Base-by-base conservation (phyloP, 1,284 basidiomycete genomes). In the Malassezia furfur region DNA sequence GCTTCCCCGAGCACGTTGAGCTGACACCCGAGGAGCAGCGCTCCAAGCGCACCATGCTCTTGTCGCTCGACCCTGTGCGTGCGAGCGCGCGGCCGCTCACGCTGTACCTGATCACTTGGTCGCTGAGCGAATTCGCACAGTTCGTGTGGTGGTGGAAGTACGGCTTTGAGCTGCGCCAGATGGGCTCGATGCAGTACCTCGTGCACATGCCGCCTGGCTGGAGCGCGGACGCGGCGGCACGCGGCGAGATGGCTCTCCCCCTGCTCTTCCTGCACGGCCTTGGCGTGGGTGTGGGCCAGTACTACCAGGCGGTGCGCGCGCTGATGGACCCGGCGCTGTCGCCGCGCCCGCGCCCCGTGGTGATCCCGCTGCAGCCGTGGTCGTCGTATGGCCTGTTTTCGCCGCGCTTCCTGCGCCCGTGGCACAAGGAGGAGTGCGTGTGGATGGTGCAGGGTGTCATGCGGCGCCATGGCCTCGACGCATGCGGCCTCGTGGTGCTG, bases 11-110 rank as follows among this genome's bases (percentile, higher is more conserved):
- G 32, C 32, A 51, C 14, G 62, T 53, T 30, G 19, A 50, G 41
- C 53, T 52, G 31, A 28, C 34, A 28, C 50, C 31, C 8, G 21
- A 3, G 2, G 41, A 44, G 36, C 19, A n/a, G 14, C 28, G 37
- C 21, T n/a, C 19, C 12, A 49, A 39, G 21, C 45, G 52, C 17
- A 63, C 64, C 54, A 75, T 75, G 68, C 52, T 72, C 15, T 54
- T 75, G 8, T 72, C 72, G 15, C 61, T 74, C 47, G 73, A 75
- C 39, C 67, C 67, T 10, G 68, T 73, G 19, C 60, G 64, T 15
- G 64, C 64, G 17, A 28, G 48, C 9, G 40, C 45, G 11, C 55
- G 68, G 2, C 70, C 70, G 6, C 48, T 73, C 2, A 21, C 37
- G 1, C 51, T 50, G 38, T 68, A 68, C 32, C 28, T 60, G 0